Evolutionary conservation across 805 yeast species (phyloP).

Genomic region (Pachysolen tannophilus): DNA sequence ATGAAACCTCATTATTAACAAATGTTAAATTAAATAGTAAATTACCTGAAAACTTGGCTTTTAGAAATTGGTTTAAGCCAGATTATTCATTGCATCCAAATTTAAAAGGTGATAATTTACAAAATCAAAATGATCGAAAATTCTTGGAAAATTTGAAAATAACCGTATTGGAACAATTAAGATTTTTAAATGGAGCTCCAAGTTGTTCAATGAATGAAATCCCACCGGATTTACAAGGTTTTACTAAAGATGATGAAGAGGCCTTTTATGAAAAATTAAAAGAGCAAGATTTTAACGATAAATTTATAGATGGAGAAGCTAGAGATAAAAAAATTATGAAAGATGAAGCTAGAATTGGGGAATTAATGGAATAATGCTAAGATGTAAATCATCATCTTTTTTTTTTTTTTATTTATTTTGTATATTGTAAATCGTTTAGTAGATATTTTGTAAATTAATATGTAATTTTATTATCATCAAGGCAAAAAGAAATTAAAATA

Average conservation of each 20-base stretch:
- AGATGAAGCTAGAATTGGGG: slow-evolving; percentile 30
- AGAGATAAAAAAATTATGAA: slow-evolving; percentile 24
- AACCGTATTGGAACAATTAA: slow-evolving; percentile 70
- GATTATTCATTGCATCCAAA: slow-evolving; percentile 85
- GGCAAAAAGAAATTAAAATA: background rate
- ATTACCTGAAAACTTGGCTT: slow-evolving; percentile 68
- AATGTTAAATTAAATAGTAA: slow-evolving; percentile 70
- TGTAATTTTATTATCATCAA: background rate
- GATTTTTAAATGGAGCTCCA: slow-evolving; percentile 86
- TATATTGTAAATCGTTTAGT: background rate
- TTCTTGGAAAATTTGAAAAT: slow-evolving; percentile 74
- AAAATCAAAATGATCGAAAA: slow-evolving; percentile 77
- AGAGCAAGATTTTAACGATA: slow-evolving; percentile 26
- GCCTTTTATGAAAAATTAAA: slow-evolving; percentile 25
- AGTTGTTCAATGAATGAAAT: slow-evolving; percentile 87
- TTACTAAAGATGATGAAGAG: slow-evolving; percentile 37
- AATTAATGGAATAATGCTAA: slow-evolving; percentile 15
- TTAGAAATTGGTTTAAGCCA: slow-evolving; percentile 80
- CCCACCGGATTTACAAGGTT: slow-evolving; percentile 55
- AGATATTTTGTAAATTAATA: background rate
- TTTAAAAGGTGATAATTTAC: slow-evolving; percentile 68
- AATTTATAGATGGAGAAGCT: slow-evolving; percentile 15
- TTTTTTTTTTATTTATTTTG: background rate
- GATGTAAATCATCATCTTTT: too few species aligned
- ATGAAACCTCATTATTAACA: slow-evolving; percentile 85